Percentiles rank a stretch among this genome's conserved stretches.
Conservation (phyloP, 140 eudicot species). For the Flaveria floridana region DNA sequence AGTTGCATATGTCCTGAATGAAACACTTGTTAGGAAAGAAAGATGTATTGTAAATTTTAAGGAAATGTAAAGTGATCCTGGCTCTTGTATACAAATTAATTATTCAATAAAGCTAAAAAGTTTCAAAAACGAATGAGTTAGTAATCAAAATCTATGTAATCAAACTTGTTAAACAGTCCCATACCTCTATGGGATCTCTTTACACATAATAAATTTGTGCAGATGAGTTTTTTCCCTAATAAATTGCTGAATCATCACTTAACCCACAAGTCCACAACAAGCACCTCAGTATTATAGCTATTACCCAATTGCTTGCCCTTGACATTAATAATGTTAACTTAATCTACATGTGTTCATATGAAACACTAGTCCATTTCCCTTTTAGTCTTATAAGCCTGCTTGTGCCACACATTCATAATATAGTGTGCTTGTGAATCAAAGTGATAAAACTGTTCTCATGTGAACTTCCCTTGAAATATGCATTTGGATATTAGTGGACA, state of each 20-base stretch:
- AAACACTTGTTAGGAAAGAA: constrained; percentile 44
- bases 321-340: not conserved
- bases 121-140: constrained; percentile 3
- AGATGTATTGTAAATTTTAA: constrained; percentile 35
- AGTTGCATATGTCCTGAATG: constrained; percentile 82
- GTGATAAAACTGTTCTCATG: not conserved
- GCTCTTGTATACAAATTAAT: constrained; percentile 4
- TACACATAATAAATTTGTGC: not conserved
- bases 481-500: not conserved
- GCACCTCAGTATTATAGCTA: not conserved
- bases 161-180: not conserved
- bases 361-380: not conserved
- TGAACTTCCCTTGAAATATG: not conserved
- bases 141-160: not conserved
- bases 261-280: not conserved
- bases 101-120: constrained; percentile 13
- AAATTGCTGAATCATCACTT: not conserved
- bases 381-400: not conserved
- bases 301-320: not conserved
- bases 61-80: not conserved
- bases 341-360: not conserved
- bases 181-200: constrained; percentile 15
- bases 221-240: not conserved
- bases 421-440: not conserved
- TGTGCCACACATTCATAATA: not conserved